Evolutionary conservation across 176 grass and related monocot species (phyloP), one percentile per base, ranked within the genome.

Genomic region (Phyllostachys edulis): DNA sequence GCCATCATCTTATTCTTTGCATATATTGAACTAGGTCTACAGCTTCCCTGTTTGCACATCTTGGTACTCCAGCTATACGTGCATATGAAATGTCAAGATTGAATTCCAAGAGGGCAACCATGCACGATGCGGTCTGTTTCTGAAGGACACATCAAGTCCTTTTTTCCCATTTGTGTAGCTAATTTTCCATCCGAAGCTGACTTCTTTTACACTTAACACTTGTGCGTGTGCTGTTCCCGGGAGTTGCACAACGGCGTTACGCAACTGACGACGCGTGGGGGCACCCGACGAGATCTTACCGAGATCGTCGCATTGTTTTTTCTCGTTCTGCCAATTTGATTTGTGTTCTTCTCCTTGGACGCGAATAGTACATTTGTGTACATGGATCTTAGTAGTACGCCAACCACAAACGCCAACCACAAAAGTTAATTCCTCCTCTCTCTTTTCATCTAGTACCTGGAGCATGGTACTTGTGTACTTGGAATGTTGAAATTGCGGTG

Each of bases 391-490:
- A 52, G 32, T 0, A 21, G 6, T 23, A 26, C 44, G 0, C 18
- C 20, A 5, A 73, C 73, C 56, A 65, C 64, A 52, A 45, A 6
- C 44, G 0, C 18, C 20, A 5, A 73, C 73, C 56, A 65, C 64
- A 52, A 45, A 6, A 14, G 9, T 63, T 12, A 39, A 63, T 34
- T 16, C 10, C 36, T 9, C n/a, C 54, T 82, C 6, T 54, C 29
- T 6, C 16, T 68, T 46, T 9, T 16, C 7, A 78, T 13, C 23
- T 4, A 49, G 8, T 40, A 41, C 13, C 29, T 41, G 36, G 29
- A 40, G 23, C 7, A 20, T 81, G 4, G 66, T 69, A 76, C 71
- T 41, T 84, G 61, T 34, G 62, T 77, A 54, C 76, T 79, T 13
- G 39, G 67, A 18, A 15, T 16, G 18, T 10, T 62, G 5, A 15